Evolutionary conservation across 192 early-diverging fungal genomes (phyloP).

Genomic region (Bifiguratus adelaidae): DNA sequence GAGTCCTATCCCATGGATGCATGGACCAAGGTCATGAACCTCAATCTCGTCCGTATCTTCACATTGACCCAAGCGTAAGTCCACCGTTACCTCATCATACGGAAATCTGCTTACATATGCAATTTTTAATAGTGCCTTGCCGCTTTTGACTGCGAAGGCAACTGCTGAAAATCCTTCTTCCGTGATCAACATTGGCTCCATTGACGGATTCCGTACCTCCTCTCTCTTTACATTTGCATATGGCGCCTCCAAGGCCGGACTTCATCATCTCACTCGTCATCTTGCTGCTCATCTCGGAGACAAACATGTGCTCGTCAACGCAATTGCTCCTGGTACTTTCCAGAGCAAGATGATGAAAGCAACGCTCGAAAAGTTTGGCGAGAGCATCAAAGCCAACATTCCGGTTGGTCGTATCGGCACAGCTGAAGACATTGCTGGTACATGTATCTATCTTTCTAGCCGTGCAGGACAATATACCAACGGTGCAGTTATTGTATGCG

Average conservation of each 20-base stretch:
- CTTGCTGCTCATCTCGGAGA: constrained; percentile 52
- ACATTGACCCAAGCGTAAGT: constrained; percentile 60
- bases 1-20: constrained; percentile 46
- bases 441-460: constrained; percentile 63
- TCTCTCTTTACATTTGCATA: constrained; percentile 48
- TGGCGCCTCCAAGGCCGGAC: constrained; percentile 66
- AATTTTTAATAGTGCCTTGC: constrained; percentile 31
- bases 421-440: constrained; percentile 78
- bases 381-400: constrained; percentile 37
- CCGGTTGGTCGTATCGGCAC: constrained; percentile 72
- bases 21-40: constrained; percentile 69
- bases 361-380: constrained; percentile 38
- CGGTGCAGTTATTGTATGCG: constrained; percentile 72
- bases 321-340: constrained; percentile 63
- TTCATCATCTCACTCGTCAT: constrained; percentile 62
- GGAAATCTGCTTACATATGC: neutral
- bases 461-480: constrained; percentile 70
- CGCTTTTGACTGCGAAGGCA: constrained; percentile 50
- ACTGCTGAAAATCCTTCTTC: constrained; percentile 43
- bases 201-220: constrained; percentile 42
- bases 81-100: neutral
- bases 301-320: constrained; percentile 50
- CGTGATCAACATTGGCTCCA: constrained; percentile 87
- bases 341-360: constrained; percentile 69
- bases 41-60: constrained; percentile 80